Base-by-base conservation (phyloP, 345 rosid genomes). In the Abelmoschus esculentus region DNA sequence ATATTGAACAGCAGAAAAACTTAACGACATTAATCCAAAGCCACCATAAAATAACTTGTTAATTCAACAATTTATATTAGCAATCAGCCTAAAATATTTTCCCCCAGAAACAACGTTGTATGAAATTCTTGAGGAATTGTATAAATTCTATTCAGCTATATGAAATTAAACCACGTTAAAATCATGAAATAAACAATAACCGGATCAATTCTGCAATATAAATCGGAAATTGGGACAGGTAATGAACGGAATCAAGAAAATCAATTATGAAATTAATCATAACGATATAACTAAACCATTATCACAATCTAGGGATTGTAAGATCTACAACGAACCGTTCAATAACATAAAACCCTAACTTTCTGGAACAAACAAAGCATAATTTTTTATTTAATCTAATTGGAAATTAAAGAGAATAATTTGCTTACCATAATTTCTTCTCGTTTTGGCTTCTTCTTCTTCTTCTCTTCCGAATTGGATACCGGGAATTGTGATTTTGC, bases 361-460 rank as follows among this genome's bases (percentile, higher is more conserved):
- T 1, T 22, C 26, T 22, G 26, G 26, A 22, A 22, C 1, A 22
- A 22, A 22, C 26, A 22, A 22, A 22, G 26, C 26, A 22, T 22
- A 22, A 22, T 22, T 22, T 22, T 22, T 22, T 22, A 22, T 22
- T 22, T 22, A 22, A 22, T 22, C 26, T 22, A 22, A 22, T 22
- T 22, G 26, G 13, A 46, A 65, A 2, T 13, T 49, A 26, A 7
- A n/a, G 10, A 0, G 22, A 3, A 15, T 28, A 14, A 66, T 26
- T 47, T 7, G 69, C 69, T 4, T 47, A 66, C 69, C 69, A 66
- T 66, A 3, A 3, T 47, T 66, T 15, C 69, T 47, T 7, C 14
- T 66, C 34, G 10, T 63, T 11, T 17, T 44, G 2, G 34, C 13
- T 63, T 15, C 26, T 63, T n/a, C 28, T 63, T n/a, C 28, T 60